phyloP scores from a whole-genome alignment of 139 green algal genomes.

The Trebouxia sp. region DNA sequence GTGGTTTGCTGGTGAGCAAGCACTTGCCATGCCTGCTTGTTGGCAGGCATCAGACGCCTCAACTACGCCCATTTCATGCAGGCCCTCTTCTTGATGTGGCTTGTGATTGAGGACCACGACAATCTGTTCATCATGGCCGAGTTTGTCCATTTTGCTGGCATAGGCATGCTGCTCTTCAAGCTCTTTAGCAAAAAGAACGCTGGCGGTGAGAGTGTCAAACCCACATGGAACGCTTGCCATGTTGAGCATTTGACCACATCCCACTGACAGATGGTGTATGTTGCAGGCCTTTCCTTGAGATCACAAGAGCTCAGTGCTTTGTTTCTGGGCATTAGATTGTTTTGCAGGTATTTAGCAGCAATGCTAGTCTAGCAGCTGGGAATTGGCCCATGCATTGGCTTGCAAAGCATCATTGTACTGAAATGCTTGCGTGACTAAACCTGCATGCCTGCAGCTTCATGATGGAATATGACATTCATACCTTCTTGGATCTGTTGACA shows the following conservation, averaged over 20 bases:
- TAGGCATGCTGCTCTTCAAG: slow-evolving; percentile 93
- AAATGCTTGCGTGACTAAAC: background rate
- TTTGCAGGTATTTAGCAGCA: slow-evolving; percentile 69
- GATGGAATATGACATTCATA: slow-evolving; percentile 99
- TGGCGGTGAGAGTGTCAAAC: slow-evolving; percentile 63
- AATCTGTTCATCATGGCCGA: slow-evolving; percentile 96
- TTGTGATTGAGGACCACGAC: slow-evolving; percentile 97
- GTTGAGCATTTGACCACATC: background rate
- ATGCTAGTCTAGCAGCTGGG: background rate
- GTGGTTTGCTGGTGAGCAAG: slow-evolving; percentile 56
- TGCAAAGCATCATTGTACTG: background rate
- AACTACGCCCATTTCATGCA: slow-evolving; percentile 28
- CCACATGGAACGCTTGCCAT: background rate
- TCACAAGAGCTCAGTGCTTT: slow-evolving; percentile 91
- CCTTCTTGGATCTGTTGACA: slow-evolving; percentile 90
- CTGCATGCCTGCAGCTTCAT: slow-evolving; percentile 78
- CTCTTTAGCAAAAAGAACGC: slow-evolving; percentile 84
- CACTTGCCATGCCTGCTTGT: background rate
- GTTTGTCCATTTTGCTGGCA: slow-evolving; percentile 91
- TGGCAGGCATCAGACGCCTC: background rate
- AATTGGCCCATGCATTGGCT: background rate
- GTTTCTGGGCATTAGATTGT: slow-evolving; percentile 90
- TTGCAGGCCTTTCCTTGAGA: slow-evolving; percentile 87
- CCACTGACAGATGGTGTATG: too few relatives aligned
- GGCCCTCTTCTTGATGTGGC: slow-evolving; percentile 68